Evolutionary conservation across 2,329 filamentous ascomycete genomes (phyloP).

Genomic region (Keithomyces neogunnii): DNA sequence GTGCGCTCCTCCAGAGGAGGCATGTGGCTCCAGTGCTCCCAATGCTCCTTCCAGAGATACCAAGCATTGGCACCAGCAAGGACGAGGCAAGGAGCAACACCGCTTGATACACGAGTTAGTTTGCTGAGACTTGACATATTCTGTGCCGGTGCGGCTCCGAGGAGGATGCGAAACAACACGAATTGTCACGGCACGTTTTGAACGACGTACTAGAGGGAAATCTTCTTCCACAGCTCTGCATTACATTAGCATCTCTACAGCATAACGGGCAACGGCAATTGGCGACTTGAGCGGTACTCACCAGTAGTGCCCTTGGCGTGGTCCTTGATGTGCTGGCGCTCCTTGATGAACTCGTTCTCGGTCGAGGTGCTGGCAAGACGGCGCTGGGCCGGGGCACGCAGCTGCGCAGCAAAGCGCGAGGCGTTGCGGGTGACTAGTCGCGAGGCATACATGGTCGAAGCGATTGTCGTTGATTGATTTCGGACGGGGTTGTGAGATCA

Average conservation of each 20-base stretch:
- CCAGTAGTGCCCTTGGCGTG: slow-evolving; percentile 80
- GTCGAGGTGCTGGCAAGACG: slow-evolving; percentile 63
- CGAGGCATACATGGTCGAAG: slow-evolving; percentile 52
- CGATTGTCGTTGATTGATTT: slow-evolving; percentile 14
- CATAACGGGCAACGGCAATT: neutral
- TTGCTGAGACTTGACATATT: neutral
- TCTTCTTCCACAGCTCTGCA: slow-evolving; percentile 87
- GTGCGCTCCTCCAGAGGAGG: slow-evolving; percentile 80
- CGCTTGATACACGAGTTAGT: slow-evolving; percentile 40
- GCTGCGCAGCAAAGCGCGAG: slow-evolving; percentile 54
- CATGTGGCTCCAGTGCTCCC: slow-evolving; percentile 87
- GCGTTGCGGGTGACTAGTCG: slow-evolving; percentile 52
- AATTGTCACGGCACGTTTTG: neutral
- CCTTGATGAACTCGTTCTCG: slow-evolving; percentile 90
- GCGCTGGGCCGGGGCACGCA: slow-evolving; percentile 56
- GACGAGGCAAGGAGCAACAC: slow-evolving; percentile 63
- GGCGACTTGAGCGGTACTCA: slow-evolving; percentile 37
- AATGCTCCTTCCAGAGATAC: slow-evolving; percentile 89
- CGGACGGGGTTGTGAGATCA: slow-evolving; percentile 23
- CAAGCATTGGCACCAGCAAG: slow-evolving; percentile 75
- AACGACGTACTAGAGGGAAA: slow-evolving; percentile 80
- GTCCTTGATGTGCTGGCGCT: slow-evolving; percentile 82
- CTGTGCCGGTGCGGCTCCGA: neutral
- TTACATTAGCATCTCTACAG: neutral
- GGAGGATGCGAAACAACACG: neutral